Percentiles rank a stretch among this genome's conserved stretches.
Conservation (phyloP, 805 yeast species). For the Tetrapisispora arboricola region DNA sequence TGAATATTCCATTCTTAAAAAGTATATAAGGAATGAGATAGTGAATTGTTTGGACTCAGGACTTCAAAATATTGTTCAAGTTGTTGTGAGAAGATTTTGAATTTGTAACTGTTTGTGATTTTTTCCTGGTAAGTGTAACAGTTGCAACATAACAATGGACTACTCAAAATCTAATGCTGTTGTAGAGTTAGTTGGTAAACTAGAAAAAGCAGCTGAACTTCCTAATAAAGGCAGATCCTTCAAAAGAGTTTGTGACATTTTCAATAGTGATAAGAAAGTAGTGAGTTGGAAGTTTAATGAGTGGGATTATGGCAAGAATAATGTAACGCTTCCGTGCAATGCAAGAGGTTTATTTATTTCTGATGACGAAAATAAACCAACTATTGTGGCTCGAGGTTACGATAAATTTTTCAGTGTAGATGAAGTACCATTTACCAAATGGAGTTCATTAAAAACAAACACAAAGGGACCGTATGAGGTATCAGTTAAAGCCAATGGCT, state of each 20-base stretch:
- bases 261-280: constrained; percentile 20
- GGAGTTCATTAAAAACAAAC: constrained; percentile 33
- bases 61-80: too few relatives aligned
- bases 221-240: constrained; percentile 27
- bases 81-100: too few relatives aligned
- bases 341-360: constrained; percentile 77
- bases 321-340: constrained; percentile 49
- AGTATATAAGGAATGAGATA: too few relatives aligned
- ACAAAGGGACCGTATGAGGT: constrained; percentile 73
- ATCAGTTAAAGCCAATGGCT: constrained; percentile 87
- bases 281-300: constrained; percentile 77
- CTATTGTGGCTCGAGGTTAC: constrained; percentile 74
- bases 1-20: too few relatives aligned
- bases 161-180: too few relatives aligned
- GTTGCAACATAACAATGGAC: too few relatives aligned
- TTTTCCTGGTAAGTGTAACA: too few relatives aligned
- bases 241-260: constrained; percentile 21
- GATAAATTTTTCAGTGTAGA: constrained; percentile 84
- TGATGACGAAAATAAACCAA: constrained; percentile 25
- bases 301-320: constrained; percentile 65
- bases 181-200: constrained; percentile 8
- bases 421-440: constrained; percentile 48
- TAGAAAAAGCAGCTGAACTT: constrained; percentile 17
- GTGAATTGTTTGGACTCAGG: too few relatives aligned
- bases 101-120: too few relatives aligned